A percentile compares a stretch with the other conserved stretches of the same genome.
These are phyloP conservation scores for Sporothrix curviconia DNA, from an alignment of 2,329 filamentous ascomycete genomes.

Conservation along the genomic window DNA sequence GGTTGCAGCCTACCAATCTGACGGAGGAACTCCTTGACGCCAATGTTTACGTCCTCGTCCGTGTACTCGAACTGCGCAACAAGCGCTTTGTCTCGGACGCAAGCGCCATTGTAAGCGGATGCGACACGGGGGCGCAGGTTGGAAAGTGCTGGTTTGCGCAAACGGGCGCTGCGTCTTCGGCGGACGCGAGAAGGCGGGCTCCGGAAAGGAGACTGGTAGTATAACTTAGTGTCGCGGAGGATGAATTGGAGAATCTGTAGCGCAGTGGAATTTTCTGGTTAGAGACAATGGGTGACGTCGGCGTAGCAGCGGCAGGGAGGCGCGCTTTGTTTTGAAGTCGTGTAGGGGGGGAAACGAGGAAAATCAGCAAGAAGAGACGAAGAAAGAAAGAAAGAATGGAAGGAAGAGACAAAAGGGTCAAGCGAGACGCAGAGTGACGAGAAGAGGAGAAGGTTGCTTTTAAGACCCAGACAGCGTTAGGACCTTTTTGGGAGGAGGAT, in stretches of 20 bases:
- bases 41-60: constrained; percentile 68
- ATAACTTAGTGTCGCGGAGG: constrained; percentile 43
- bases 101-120: constrained; percentile 54
- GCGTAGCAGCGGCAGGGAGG: neutral
- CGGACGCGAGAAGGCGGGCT: constrained; percentile 36
- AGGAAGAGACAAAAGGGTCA: neutral
- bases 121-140: constrained; percentile 46
- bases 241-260: constrained; percentile 37
- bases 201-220: constrained; percentile 30
- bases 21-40: constrained; percentile 75
- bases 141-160: constrained; percentile 53
- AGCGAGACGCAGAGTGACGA: neutral
- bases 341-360: neutral
- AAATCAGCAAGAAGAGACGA: neutral
- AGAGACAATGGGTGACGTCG: constrained; percentile 13
- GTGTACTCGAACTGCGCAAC: constrained; percentile 81
- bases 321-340: neutral
- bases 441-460: neutral
- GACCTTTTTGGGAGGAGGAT: neutral
- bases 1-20: constrained; percentile 86
- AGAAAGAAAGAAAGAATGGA: neutral
- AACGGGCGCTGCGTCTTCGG: constrained; percentile 34
- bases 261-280: neutral
- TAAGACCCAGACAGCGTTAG: neutral
- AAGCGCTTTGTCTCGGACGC: constrained; percentile 68